Conservation (phyloP, 805 yeast genomes). For the Spathaspora hagerdaliae region DNA sequence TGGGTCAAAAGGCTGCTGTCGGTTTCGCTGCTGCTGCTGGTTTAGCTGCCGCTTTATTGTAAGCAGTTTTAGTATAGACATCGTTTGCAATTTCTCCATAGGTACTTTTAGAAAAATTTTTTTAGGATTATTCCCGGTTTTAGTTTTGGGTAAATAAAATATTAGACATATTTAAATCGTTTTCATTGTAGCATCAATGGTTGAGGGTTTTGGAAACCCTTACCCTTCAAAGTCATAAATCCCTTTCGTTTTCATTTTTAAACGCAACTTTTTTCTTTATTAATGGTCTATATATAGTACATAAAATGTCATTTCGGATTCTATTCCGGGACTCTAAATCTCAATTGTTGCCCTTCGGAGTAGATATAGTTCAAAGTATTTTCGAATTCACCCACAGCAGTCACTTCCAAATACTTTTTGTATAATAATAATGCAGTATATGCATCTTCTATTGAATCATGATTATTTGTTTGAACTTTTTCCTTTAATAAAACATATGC, state of each 20-base stretch:
- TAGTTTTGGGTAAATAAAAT: too few relatives aligned
- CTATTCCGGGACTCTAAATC: slow-evolving; percentile 49
- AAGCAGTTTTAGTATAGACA: slow-evolving; percentile 6
- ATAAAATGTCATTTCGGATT: background rate
- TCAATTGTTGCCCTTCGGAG: slow-evolving; percentile 56
- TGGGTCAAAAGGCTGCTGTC: slow-evolving; percentile 19
- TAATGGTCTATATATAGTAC: too few relatives aligned
- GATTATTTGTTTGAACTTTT: slow-evolving; percentile 87
- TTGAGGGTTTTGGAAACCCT: too few relatives aligned
- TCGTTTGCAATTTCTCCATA: too few relatives aligned
- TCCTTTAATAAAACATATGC: slow-evolving; percentile 74
- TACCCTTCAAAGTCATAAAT: too few relatives aligned
- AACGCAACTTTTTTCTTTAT: too few relatives aligned
- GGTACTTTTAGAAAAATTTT: too few relatives aligned
- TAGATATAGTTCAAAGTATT: slow-evolving; percentile 62
- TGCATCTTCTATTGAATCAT: slow-evolving; percentile 97
- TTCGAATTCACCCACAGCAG: slow-evolving; percentile 56
- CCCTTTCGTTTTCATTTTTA: too few relatives aligned
- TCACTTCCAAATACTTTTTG: slow-evolving; percentile 63
- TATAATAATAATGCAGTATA: slow-evolving; percentile 76
- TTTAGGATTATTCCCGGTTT: too few relatives aligned
- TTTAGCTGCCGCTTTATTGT: slow-evolving; percentile 37
- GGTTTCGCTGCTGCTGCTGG: slow-evolving; percentile 41
- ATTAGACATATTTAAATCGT: too few relatives aligned
- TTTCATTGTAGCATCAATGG: too few relatives aligned